A percentile compares a stretch with the other conserved stretches of the same genome.
phyloP scores from a whole-genome alignment of 495 filamentous ascomycete genomes.

The Podospora anserina region DNA sequence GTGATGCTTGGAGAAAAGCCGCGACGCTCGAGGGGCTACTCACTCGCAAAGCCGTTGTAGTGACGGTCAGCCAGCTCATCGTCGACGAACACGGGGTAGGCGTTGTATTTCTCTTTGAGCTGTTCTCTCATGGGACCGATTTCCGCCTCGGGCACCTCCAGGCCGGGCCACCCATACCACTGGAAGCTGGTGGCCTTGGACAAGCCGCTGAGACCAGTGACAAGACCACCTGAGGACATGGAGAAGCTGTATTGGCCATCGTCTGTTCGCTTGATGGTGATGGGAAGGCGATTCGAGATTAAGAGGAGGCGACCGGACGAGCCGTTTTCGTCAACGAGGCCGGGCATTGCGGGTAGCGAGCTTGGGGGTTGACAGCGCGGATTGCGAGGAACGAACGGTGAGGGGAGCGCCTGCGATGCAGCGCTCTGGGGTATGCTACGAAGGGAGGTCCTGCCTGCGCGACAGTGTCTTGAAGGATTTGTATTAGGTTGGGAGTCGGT shows the following conservation, averaged over 20 bases:
- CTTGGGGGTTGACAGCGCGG: background rate
- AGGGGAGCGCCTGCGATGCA: background rate
- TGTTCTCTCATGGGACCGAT: slow-evolving; percentile 61
- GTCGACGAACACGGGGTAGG: slow-evolving; percentile 73
- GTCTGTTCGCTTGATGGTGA: slow-evolving; percentile 88
- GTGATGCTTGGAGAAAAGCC: background rate
- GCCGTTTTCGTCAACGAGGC: slow-evolving; percentile 21
- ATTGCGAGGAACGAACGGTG: background rate
- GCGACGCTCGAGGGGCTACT: slow-evolving; percentile 27
- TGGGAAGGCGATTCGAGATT: slow-evolving; percentile 89
- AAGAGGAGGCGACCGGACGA: slow-evolving; percentile 61
- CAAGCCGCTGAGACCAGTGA: slow-evolving; percentile 84
- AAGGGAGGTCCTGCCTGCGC: background rate
- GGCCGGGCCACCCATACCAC: slow-evolving; percentile 97
- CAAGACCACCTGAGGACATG: slow-evolving; percentile 93
- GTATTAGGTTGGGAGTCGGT: background rate
- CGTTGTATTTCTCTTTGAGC: slow-evolving; percentile 68
- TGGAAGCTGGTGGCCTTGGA: slow-evolving; percentile 89
- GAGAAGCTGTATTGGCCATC: slow-evolving; percentile 77
- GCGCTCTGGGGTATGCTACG: background rate
- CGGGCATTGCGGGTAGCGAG: slow-evolving; percentile 30
- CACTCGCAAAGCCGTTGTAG: slow-evolving; percentile 87
- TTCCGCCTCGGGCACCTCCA: slow-evolving; percentile 76
- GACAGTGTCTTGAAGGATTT: background rate
- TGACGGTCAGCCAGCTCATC: slow-evolving; percentile 76